Base-by-base conservation (phyloP, 805 yeast genomes). In the Wickerhamiella galacta region DNA sequence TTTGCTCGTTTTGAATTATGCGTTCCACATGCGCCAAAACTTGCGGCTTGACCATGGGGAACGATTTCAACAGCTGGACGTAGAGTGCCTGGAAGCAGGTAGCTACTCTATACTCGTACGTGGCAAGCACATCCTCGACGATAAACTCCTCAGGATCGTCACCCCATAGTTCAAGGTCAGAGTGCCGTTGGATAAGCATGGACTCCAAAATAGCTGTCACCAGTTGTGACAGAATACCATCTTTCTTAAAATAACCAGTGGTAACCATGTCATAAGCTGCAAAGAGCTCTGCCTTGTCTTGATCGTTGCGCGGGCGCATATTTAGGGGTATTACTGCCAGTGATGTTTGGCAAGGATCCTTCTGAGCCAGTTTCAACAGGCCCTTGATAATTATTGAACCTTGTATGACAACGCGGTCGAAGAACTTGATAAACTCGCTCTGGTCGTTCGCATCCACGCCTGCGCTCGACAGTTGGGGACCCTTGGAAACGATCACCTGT, bases 61-160 rank as follows among this genome's bases (percentile, higher is more conserved):
- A 81, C 39, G 66, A 64, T 30, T 63, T 61, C 24, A 80, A 68
- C 40, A 85, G 55, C 47, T 77, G 90, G 42, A 75, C 79, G 49
- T 74, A 83, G 42, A 82, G 72, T 48, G 74, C 74, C 44, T 81
- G 93, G 0, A 93, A 82, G 54, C 95, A 81, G 3, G 87, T 82
- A 36, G 92, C 62, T 9, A 83, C 64, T 49, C 79, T 85, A 50
- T 61, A 81, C 48, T 85, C 95, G 73, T 80, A 82, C 20, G 42
- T 40, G 20, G 39, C 43, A n/a, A 38, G 31, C 36, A 75, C 57
- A 43, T 83, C 93, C 47, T 82, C 93, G 41, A 74, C 72, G 15
- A 79, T 72, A 81, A 93, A 90, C 51, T 82, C 95, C 51, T 83
- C 96, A 0, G 96, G 95, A 38, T 83, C 93, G 12, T 66, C 52